Evolutionary conservation across 1,139 yeast species (phyloP), one percentile per base, ranked within the genome.

Genomic region (Zygotorulaspora mrakii): DNA sequence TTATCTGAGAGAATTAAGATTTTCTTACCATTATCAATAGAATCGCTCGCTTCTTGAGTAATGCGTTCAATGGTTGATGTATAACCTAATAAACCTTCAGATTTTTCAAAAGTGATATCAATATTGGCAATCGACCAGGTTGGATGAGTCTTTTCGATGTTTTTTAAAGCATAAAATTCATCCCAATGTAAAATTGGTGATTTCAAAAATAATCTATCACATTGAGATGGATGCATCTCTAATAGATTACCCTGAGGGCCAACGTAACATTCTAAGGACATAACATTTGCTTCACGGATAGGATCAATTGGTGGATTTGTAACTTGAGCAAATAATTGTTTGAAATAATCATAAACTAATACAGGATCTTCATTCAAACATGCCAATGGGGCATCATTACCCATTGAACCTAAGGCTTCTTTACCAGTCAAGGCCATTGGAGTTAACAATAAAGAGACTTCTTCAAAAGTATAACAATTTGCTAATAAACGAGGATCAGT

Each of bases 221-320:
- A 88, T 70, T 91, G 97, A 46, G 76, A 74, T 16, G 96, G 82
- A 61, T 82, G 81, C 88, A 88, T 87, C 65, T 91, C 97, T 58
- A 91, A 75, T 51, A 91, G 70, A 63, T 91, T 91, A 49, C 97
- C 96, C 66, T 91, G 97, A 17, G 98, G 97, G 42, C 98, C 98
- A 55, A 91, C 81, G 66, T 85, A 87, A 69, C 98, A 91, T 64
- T 89, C 96, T 55, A 91, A 74, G 12, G 96, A 86, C 98, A 91
- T 91, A 61, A 91, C 97, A 55, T 91, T 86, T 48, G 83, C 81
- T 68, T 91, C 98, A 65, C 98, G 82, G 55, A 91, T 91, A 37
- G 98, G 97, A 65, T 91, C 98, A 61, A 91, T 91, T 42, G 98
- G 98, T 46, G 98, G 98, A 67, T 91, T 91, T 30, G 98, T 91